These are phyloP conservation scores for Reticulascus tulasneorum DNA, from an alignment of 2,329 filamentous ascomycete genomes.

Conservation along the genomic window DNA sequence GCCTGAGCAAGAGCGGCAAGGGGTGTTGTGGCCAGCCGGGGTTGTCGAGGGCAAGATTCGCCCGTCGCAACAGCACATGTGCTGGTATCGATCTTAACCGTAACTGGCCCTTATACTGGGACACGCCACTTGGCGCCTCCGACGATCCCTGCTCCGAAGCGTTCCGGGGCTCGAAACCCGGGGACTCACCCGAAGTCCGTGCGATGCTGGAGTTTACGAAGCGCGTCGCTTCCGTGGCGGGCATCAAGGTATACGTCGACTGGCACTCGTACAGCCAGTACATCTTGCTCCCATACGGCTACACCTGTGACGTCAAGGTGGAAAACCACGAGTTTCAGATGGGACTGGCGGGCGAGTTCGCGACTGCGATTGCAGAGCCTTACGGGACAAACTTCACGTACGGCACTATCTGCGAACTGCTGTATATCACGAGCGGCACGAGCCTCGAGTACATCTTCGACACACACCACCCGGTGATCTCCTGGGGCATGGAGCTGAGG, in stretches of 20 bases:
- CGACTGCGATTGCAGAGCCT: slow-evolving; percentile 7
- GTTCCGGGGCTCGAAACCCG: slow-evolving; percentile 35
- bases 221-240: slow-evolving; percentile 25
- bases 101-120: slow-evolving; percentile 50
- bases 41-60: too few relatives aligned
- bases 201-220: slow-evolving; percentile 33
- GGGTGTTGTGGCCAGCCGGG: too few relatives aligned
- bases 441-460: slow-evolving; percentile 24
- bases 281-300: slow-evolving; percentile 39
- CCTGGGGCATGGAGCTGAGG: slow-evolving; percentile 33
- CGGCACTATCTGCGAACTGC: slow-evolving; percentile 30
- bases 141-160: slow-evolving; percentile 43
- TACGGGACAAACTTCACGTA: slow-evolving; percentile 26
- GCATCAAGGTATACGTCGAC: slow-evolving; percentile 43
- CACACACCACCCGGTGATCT: slow-evolving; percentile 25
- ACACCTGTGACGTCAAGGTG: slow-evolving; percentile 34
- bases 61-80: slow-evolving; percentile 31
- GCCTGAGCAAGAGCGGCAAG: too few relatives aligned
- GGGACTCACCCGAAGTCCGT: slow-evolving; percentile 42
- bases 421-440: slow-evolving; percentile 29
- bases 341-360: slow-evolving; percentile 20
- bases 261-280: slow-evolving; percentile 43
- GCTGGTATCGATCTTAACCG: slow-evolving; percentile 50
- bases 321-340: slow-evolving; percentile 33
- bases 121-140: slow-evolving; percentile 37